Conservation (phyloP, 2,329 filamentous ascomycete genomes). For the Pseudogymnoascus verrucosus region DNA sequence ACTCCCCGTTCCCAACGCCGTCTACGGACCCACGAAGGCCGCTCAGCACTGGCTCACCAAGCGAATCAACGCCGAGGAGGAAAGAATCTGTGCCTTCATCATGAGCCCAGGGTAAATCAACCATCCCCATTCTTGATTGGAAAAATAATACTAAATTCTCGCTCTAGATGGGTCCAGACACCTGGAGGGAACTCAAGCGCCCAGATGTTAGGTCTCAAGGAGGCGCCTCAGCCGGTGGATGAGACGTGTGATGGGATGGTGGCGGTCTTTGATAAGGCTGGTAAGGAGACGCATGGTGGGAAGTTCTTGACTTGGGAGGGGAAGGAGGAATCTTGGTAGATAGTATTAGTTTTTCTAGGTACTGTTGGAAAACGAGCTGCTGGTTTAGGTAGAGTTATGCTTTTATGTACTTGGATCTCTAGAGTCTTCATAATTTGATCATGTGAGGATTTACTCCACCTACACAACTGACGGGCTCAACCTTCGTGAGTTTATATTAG, state of each 20-base stretch:
- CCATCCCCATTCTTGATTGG: background rate
- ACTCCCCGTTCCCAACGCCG: conserved; percentile 18
- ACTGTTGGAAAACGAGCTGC: background rate
- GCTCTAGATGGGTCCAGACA: conserved; percentile 20
- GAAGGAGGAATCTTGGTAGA: conserved; percentile 10
- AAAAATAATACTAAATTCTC: conserved; percentile 10
- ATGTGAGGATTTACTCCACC: background rate
- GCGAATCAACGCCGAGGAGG: conserved; percentile 21
- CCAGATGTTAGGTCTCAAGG: conserved; percentile 14
- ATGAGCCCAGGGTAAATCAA: conserved; percentile 18
- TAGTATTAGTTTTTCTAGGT: background rate
- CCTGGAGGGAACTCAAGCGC: conserved; percentile 22
- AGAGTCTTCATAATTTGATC: background rate
- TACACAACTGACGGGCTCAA: background rate
- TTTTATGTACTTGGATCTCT: background rate
- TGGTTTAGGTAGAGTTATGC: background rate
- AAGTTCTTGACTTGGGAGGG: conserved; percentile 12
- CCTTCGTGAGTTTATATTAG: background rate
- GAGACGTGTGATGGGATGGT: conserved; percentile 17
- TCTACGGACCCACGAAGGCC: conserved; percentile 28
- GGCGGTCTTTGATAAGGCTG: conserved; percentile 13
- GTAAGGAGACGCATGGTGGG: conserved; percentile 13
- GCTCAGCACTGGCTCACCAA: conserved; percentile 28
- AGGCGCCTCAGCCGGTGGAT: conserved; percentile 17
- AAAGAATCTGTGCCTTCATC: conserved; percentile 19